Conservation (phyloP, 805 yeast species). For the Candida bentonensis region DNA sequence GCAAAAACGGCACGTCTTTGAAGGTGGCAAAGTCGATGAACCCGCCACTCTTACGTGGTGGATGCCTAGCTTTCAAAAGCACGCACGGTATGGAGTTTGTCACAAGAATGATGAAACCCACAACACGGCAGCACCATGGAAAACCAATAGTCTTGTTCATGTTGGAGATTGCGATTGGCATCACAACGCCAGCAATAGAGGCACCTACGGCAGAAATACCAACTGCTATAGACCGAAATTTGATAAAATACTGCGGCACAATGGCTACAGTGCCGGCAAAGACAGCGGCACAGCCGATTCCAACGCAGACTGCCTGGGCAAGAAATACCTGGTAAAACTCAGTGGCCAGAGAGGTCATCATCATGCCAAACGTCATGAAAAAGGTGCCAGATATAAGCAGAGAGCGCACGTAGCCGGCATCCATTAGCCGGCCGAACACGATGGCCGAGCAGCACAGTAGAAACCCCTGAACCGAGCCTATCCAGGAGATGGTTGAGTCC, state of each 20-base stretch:
- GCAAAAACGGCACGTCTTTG: slow-evolving; percentile 9
- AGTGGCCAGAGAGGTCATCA: slow-evolving; percentile 18
- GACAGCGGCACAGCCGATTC: slow-evolving; percentile 27
- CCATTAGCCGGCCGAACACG: slow-evolving; percentile 14
- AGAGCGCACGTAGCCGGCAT: slow-evolving; percentile 9
- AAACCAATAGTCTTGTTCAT: slow-evolving; percentile 30
- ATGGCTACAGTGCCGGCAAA: slow-evolving; percentile 30
- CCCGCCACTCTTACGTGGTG: slow-evolving; percentile 14
- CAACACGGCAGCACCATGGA: slow-evolving; percentile 34
- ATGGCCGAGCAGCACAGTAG: slow-evolving; percentile 14
- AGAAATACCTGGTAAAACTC: slow-evolving; percentile 34
- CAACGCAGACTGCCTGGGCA: slow-evolving; percentile 33
- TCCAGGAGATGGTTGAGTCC: slow-evolving; percentile 15
- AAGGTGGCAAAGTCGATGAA: slow-evolving; percentile 11
- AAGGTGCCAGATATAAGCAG: slow-evolving; percentile 11
- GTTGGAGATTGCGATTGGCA: slow-evolving; percentile 29
- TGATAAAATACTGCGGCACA: slow-evolving; percentile 28
- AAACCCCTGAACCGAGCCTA: slow-evolving; percentile 14
- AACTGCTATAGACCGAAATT: slow-evolving; percentile 26
- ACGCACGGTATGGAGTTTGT: slow-evolving; percentile 12
- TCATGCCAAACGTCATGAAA: slow-evolving; percentile 10
- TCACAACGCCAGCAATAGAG: slow-evolving; percentile 31
- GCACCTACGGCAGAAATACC: slow-evolving; percentile 33
- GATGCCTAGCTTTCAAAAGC: slow-evolving; percentile 14
- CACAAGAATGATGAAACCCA: slow-evolving; percentile 27